Evolutionary conservation across 106 monocot genomes (phyloP), one percentile per base, ranked within the genome.

Genomic region (Acorus calamus): DNA sequence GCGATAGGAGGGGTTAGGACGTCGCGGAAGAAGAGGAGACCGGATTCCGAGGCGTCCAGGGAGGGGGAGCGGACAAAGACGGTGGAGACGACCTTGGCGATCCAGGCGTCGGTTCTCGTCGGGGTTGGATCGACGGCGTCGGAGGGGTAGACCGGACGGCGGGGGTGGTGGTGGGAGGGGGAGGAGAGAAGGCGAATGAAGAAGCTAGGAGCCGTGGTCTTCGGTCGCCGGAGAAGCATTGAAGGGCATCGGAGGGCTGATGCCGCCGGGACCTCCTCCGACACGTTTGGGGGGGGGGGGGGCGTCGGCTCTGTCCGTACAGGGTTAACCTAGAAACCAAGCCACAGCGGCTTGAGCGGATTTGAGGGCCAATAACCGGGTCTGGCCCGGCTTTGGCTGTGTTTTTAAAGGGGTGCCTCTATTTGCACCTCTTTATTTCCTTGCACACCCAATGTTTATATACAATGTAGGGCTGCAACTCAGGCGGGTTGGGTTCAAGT

Each of bases 71-170:
- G 60, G 55, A 72, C 47, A 64, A 72, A 69, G 46, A 67, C 57
- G 60, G 76, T 72, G 68, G 72, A 55, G 51, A 83, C 50, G 47
- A 66, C 64, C 44, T 83, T 84, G 44, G 83, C 67, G 57, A 75
- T 71, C 80, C 80, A 80, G 52, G 62, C 5, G 62, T 73, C 73
- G 42, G 59, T 28, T 28, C 28, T 28, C 28, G 28, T 28, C 12
- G 46, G 65, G 4, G 47, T 44, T 8, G 52, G 46, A 14, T 60
- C 65, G 54, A 47, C 56, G 12, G 55, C 64, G 51, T 57, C 45
- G 57, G 52, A 4, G 8, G 59, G 2, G 60, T 4, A 49, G 11
- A 47, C 50, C 14, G 60, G 13, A 47, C 44, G 49, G 50, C n/a
- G n/a, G 45, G 60, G 13, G 53, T 43, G 49, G 50, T 28, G n/a